Evolutionary conservation across 129 eudicot genomes (phyloP).

Genomic region (Flaveria trinervia): DNA sequence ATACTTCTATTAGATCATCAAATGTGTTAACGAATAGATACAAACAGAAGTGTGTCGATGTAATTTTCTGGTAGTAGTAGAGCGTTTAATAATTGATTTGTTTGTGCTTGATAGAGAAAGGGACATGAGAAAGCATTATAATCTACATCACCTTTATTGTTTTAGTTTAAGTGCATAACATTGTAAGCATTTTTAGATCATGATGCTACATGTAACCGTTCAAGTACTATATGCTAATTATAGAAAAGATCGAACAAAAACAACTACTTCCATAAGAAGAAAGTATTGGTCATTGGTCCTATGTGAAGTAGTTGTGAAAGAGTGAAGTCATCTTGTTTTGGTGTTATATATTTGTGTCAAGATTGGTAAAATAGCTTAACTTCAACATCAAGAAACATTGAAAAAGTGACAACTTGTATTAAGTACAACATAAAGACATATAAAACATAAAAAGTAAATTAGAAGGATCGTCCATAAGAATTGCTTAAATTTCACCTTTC

Average conservation of each 20-base stretch:
- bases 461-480: too few species aligned
- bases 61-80: not conserved
- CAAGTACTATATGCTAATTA: not conserved
- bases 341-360: not conserved
- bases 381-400: slow-evolving; percentile 8
- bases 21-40: not conserved
- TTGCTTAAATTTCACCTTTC: too few species aligned
- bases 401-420: not conserved
- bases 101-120: not conserved
- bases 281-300: slow-evolving; percentile 8
- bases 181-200: slow-evolving; percentile 4
- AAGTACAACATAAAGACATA: not conserved
- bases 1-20: not conserved
- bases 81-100: not conserved
- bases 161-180: not conserved
- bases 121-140: not conserved
- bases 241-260: slow-evolving; percentile 12
- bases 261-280: not conserved
- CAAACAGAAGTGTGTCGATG: not conserved
- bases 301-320: slow-evolving; percentile 9
- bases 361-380: slow-evolving; percentile 8
- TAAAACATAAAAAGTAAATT: too few species aligned
- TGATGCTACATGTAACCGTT: slow-evolving; percentile 19
- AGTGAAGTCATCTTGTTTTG: slow-evolving; percentile 7
- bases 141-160: not conserved